phyloP scores from a whole-genome alignment of 1,284 basidiomycete genomes.

The Thecaphora frezii region DNA sequence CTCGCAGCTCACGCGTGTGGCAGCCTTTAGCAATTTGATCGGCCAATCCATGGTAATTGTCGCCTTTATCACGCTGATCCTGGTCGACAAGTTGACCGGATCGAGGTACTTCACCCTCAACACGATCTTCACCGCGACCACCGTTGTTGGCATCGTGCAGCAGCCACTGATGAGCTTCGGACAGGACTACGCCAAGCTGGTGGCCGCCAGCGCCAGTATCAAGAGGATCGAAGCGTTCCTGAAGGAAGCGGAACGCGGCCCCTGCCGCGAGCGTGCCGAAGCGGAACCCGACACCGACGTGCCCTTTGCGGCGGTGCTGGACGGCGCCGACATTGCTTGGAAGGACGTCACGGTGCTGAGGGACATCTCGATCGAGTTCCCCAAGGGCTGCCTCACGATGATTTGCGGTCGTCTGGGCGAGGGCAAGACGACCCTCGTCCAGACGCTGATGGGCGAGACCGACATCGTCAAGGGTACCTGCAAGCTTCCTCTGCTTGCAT shows the following conservation, averaged over 20 bases:
- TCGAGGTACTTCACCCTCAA: conserved; percentile 36
- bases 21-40: conserved; percentile 20
- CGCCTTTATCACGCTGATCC: conserved; percentile 33
- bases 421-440: conserved; percentile 52
- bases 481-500: conserved; percentile 16
- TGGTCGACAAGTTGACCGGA: conserved; percentile 26
- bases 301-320: conserved; percentile 23
- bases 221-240: conserved; percentile 44
- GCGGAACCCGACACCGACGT: conserved; percentile 1
- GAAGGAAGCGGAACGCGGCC: conserved; percentile 7
- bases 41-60: conserved; percentile 24
- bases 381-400: conserved; percentile 31
- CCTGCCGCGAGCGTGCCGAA: not conserved
- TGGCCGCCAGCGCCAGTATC: conserved; percentile 41
- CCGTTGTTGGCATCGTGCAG: conserved; percentile 37
- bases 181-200: conserved; percentile 37
- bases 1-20: conserved; percentile 21
- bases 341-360: conserved; percentile 11
- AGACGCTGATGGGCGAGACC: conserved; percentile 48
- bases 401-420: conserved; percentile 49
- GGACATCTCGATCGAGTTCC: conserved; percentile 33
- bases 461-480: conserved; percentile 32
- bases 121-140: conserved; percentile 47
- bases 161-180: conserved; percentile 39
- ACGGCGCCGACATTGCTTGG: conserved; percentile 29